Percentiles rank a stretch among this genome's conserved stretches.
Conservation (phyloP, 345 rosid genomes). For the Leavenworthia alabamica region DNA sequence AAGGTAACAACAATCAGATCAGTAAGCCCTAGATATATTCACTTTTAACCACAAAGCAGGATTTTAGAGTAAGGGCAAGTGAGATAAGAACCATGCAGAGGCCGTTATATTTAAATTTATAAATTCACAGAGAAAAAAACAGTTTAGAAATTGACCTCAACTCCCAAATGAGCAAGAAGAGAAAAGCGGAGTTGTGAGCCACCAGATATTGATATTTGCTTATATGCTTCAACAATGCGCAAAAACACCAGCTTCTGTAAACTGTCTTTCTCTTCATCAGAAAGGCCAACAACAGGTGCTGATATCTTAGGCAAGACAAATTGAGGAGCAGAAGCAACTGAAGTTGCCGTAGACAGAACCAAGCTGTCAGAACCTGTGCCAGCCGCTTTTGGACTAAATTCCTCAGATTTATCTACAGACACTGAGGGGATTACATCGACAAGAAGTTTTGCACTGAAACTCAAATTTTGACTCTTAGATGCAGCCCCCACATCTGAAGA, state of each 20-base stretch:
- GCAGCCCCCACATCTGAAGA: conserved; percentile 53
- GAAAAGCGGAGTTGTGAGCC: conserved; percentile 71
- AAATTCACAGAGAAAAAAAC: neutral
- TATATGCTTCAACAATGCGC: conserved; percentile 76
- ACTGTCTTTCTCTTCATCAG: conserved; percentile 72
- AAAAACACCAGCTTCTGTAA: conserved; percentile 60
- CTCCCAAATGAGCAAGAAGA: conserved; percentile 74
- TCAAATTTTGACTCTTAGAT: conserved; percentile 53
- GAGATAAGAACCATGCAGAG: conserved; percentile 8
- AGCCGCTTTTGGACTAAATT: conserved; percentile 59
- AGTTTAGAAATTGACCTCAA: conserved; percentile 54
- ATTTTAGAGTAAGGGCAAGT: conserved; percentile 4
- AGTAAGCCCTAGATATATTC: neutral
- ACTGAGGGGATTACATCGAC: conserved; percentile 49
- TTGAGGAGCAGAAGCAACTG: conserved; percentile 42
- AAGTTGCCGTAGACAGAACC: conserved; percentile 55
- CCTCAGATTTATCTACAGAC: conserved; percentile 79
- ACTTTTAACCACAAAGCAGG: conserved; percentile 3
- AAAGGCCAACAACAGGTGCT: conserved; percentile 76
- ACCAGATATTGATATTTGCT: conserved; percentile 74
- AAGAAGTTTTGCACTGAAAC: conserved; percentile 42
- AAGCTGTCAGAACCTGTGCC: conserved; percentile 40
- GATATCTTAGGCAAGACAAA: conserved; percentile 75
- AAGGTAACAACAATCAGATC: neutral
- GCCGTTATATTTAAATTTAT: neutral